A percentile compares a stretch with the other conserved stretches of the same genome.
These are phyloP conservation scores for Thuidium tamariscinum DNA, from an alignment of 225 moss, liverwort and hornwort genomes.

Conservation along the genomic window DNA sequence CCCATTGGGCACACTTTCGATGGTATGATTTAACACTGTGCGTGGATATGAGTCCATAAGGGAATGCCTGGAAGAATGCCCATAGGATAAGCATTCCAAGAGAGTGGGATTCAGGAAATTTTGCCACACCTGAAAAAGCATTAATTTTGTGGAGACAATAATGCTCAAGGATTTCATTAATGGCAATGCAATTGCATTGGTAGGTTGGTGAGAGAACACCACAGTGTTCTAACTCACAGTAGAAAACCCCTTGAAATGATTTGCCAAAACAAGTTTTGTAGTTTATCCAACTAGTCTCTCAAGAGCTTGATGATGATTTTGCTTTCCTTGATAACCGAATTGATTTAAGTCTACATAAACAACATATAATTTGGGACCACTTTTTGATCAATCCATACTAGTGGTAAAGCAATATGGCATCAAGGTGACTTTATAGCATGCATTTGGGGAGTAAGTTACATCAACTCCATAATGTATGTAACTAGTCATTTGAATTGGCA, in stretches of 20 bases:
- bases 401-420: not conserved
- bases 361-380: not conserved
- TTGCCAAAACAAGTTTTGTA: not conserved
- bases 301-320: not conserved
- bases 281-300: rapidly evolving
- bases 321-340: not conserved
- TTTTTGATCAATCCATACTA: not conserved
- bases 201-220: not conserved
- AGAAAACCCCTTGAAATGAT: not conserved
- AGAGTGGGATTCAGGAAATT: not conserved
- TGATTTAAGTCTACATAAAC: not conserved
- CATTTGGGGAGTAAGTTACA: not conserved
- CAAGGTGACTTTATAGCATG: not conserved
- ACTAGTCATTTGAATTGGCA: not conserved
- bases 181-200: not conserved
- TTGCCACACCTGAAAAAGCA: not conserved
- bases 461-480: not conserved
- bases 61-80: not conserved
- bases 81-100: not conserved
- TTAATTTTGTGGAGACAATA: not conserved
- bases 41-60: not conserved
- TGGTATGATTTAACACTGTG: too few relatives aligned
- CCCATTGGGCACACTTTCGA: too few relatives aligned
- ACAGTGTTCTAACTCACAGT: not conserved
- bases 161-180: not conserved